These are phyloP conservation scores for Globisporangium nagaii DNA, from an alignment of 352 stramenopile genomes.

Conservation along the genomic window DNA sequence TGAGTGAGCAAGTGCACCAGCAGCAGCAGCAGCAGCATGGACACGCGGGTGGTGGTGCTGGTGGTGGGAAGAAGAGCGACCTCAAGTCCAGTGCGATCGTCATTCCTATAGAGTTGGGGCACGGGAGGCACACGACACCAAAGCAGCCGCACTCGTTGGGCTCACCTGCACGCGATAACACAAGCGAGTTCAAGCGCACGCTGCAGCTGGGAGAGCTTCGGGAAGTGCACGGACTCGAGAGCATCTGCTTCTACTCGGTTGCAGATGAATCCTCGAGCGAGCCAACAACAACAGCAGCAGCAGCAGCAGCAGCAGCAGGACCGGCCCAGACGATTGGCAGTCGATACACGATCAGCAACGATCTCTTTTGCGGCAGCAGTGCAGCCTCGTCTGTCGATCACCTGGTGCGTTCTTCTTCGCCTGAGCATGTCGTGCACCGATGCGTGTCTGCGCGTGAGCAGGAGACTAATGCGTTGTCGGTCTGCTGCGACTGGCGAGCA, in stretches of 20 bases:
- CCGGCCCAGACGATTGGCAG: neutral
- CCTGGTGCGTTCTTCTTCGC: constrained; percentile 21
- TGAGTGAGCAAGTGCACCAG: constrained; percentile 53
- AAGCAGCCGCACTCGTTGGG: neutral
- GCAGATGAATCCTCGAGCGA: neutral
- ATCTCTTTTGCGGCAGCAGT: constrained; percentile 21
- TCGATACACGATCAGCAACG: constrained; percentile 4
- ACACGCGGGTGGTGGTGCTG: neutral
- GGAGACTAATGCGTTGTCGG: neutral
- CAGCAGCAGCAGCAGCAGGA: neutral
- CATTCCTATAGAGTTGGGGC: constrained; percentile 8
- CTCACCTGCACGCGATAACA: constrained; percentile 1
- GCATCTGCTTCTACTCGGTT: constrained; percentile 21
- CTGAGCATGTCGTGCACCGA: no score
- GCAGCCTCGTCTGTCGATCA: constrained; percentile 7
- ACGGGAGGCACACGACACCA: neutral
- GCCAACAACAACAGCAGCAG: neutral
- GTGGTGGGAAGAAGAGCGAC: constrained; percentile 5
- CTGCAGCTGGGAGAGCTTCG: constrained; percentile 12
- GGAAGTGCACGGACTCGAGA: constrained; percentile 9
- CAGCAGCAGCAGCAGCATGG: constrained; percentile 33
- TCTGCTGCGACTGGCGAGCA: constrained; percentile 10
- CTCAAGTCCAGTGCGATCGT: constrained; percentile 30
- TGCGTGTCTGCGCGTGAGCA: neutral
- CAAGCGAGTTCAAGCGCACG: neutral